Evolutionary conservation across 2,329 filamentous ascomycete species (phyloP).

Genomic region (Alternaria gaisen): DNA sequence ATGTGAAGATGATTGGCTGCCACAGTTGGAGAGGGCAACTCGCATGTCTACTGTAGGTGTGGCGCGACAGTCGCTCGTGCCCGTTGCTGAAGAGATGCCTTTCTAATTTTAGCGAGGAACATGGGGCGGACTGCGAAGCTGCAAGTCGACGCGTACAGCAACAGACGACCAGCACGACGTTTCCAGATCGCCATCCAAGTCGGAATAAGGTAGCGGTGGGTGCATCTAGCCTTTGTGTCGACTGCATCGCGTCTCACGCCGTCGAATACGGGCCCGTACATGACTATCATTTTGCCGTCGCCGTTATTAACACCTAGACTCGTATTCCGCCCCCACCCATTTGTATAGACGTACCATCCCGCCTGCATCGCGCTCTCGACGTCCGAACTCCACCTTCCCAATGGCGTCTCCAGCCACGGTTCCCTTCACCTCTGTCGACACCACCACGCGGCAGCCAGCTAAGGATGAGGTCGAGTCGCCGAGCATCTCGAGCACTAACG

Average conservation of each 20-base stretch:
- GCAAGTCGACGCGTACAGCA: constrained; percentile 23
- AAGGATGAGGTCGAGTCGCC: constrained; percentile 57
- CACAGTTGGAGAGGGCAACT: constrained; percentile 5
- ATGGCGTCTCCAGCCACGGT: constrained; percentile 48
- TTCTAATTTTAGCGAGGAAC: constrained; percentile 32
- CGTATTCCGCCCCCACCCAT: constrained; percentile 44
- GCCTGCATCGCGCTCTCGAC: constrained; percentile 38
- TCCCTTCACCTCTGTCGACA: constrained; percentile 56
- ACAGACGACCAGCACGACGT: constrained; percentile 22
- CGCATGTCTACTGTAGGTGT: constrained; percentile 3
- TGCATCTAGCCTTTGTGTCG: constrained; percentile 23
- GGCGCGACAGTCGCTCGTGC: constrained; percentile 10
- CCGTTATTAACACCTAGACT: constrained; percentile 43
- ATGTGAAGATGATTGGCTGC: constrained; percentile 31
- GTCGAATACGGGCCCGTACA: constrained; percentile 40
- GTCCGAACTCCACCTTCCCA: constrained; percentile 32
- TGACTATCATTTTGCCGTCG: constrained; percentile 40
- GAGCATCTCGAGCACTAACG: constrained; percentile 61
- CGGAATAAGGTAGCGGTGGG: constrained; percentile 23
- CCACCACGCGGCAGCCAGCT: constrained; percentile 39
- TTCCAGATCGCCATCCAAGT: constrained; percentile 21
- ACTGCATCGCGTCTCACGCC: constrained; percentile 34
- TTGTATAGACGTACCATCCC: constrained; percentile 39
- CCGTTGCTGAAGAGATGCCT: constrained; percentile 17
- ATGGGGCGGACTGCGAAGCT: constrained; percentile 17